Evolutionary conservation across 2,329 filamentous ascomycete species (phyloP).

Genomic region (Dactylonectria estremocensis): DNA sequence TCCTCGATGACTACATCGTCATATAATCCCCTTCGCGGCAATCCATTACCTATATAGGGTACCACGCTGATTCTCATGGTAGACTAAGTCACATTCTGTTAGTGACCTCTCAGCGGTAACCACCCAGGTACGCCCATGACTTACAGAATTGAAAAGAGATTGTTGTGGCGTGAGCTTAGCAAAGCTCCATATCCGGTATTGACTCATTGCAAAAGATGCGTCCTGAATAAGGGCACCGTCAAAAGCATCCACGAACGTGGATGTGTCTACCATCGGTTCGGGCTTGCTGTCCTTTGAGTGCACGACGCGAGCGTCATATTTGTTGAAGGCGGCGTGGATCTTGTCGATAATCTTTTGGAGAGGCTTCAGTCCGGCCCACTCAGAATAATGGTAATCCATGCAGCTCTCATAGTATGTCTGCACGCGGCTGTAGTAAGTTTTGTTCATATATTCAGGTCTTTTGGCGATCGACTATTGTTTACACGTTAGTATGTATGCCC

Average conservation of each 20-base stretch:
- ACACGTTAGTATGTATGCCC: neutral
- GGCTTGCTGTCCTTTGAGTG: neutral
- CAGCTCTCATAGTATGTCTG: slow-evolving; percentile 28
- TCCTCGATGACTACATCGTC: neutral
- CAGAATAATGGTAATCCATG: neutral
- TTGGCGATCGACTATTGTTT: neutral
- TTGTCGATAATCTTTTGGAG: slow-evolving; percentile 23
- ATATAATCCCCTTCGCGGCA: slow-evolving; percentile 24
- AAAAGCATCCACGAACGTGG: neutral
- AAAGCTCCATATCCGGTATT: slow-evolving; percentile 29
- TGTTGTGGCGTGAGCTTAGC: slow-evolving; percentile 29
- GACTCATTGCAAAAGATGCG: slow-evolving; percentile 14
- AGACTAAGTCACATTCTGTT: slow-evolving; percentile 12
- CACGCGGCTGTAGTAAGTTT: slow-evolving; percentile 3
- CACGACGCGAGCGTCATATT: slow-evolving; percentile 6
- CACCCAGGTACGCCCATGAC: neutral
- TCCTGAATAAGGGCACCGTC: slow-evolving; percentile 25
- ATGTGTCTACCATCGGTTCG: slow-evolving; percentile 7
- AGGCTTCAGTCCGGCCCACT: neutral
- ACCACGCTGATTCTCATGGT: slow-evolving; percentile 23
- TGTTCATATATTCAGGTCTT: neutral
- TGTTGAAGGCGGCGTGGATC: slow-evolving; percentile 20
- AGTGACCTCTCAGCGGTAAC: neutral
- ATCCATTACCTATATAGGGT: slow-evolving; percentile 24
- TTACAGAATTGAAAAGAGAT: slow-evolving; percentile 34